A percentile compares a stretch with the other conserved stretches of the same genome.
Evolutionary conservation across 768 basidiomycete species (phyloP).

Genomic region (Tylopilus plumbeoviolaceoides): DNA sequence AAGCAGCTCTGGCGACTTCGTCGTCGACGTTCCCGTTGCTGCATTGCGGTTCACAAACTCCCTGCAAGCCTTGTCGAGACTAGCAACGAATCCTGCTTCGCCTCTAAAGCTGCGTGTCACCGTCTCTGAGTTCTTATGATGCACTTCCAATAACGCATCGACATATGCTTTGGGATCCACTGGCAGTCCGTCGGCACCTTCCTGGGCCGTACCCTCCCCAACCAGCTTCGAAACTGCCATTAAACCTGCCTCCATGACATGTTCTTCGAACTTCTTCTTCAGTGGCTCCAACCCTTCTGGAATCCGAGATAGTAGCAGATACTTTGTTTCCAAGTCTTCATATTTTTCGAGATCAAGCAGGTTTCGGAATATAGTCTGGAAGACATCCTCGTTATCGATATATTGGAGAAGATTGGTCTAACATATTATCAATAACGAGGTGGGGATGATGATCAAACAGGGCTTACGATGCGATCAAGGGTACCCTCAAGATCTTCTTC

Average conservation of each 20-base stretch:
- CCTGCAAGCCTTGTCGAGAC: constrained; percentile 90
- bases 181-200: too few species aligned
- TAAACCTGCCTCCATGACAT: constrained; percentile 88
- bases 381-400: constrained; percentile 98
- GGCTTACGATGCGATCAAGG: constrained; percentile 80
- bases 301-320: constrained; percentile 83
- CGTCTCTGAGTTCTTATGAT: constrained; percentile 86
- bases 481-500: constrained; percentile 92
- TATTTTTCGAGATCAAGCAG: constrained; percentile 91
- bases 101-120: constrained; percentile 86
- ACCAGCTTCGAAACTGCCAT: constrained; percentile 72
- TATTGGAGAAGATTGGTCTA: constrained; percentile 99
- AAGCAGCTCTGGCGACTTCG: constrained; percentile 87
- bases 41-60: constrained; percentile 94
- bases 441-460: neutral
- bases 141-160: constrained; percentile 86
- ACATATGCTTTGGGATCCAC: constrained; percentile 94
- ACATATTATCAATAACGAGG: neutral
- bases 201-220: too few species aligned
- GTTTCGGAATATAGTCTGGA: constrained; percentile 55
- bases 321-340: constrained; percentile 94
- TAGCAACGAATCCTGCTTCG: constrained; percentile 90
- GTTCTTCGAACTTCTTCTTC: constrained; percentile 89
- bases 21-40: constrained; percentile 77
- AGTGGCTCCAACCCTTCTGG: constrained; percentile 87